Conservation (phyloP, 768 basidiomycete species). For the Leccinum subtestaceum region DNA sequence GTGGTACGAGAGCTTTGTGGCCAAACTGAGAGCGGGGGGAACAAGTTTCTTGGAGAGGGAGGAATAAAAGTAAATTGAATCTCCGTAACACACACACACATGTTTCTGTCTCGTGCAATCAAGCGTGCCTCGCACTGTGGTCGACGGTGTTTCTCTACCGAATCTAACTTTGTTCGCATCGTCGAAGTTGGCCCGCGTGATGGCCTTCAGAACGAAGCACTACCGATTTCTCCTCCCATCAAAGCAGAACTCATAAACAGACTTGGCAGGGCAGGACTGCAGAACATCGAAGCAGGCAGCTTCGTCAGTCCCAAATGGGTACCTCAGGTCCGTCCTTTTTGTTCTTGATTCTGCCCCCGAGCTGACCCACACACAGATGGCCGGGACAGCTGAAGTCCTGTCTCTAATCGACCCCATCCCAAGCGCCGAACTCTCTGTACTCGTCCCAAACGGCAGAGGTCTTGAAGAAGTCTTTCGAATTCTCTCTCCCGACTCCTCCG, state of each 20-base stretch:
- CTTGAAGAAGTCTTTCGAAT: slow-evolving; percentile 64
- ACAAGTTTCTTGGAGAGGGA: slow-evolving; percentile 56
- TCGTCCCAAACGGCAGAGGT: slow-evolving; percentile 79
- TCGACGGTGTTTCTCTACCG: slow-evolving; percentile 4
- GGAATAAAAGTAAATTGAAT: slow-evolving; percentile 3
- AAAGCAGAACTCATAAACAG: slow-evolving; percentile 81
- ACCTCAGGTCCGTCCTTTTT: slow-evolving; percentile 57
- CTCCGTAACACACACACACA: background rate
- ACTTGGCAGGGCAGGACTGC: slow-evolving; percentile 64
- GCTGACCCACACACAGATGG: slow-evolving; percentile 58
- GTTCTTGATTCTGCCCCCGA: background rate
- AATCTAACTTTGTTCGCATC: slow-evolving; percentile 41
- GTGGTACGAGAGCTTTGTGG: slow-evolving; percentile 70
- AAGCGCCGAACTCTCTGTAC: slow-evolving; percentile 69
- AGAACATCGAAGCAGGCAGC: slow-evolving; percentile 78
- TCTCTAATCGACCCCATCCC: slow-evolving; percentile 50
- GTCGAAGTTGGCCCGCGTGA: slow-evolving; percentile 92
- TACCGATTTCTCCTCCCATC: slow-evolving; percentile 62
- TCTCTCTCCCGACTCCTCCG: slow-evolving; percentile 38
- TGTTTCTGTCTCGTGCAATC: slow-evolving; percentile 11
- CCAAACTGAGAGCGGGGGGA: slow-evolving; percentile 58
- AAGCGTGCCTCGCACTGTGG: background rate
- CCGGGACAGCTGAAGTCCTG: slow-evolving; percentile 76
- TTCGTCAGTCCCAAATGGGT: slow-evolving; percentile 95
- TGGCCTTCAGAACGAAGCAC: slow-evolving; percentile 87